These are phyloP conservation scores for Parasarocladium wereldwijsianum DNA, from an alignment of 2,329 filamentous ascomycete species.

Conservation along the genomic window DNA sequence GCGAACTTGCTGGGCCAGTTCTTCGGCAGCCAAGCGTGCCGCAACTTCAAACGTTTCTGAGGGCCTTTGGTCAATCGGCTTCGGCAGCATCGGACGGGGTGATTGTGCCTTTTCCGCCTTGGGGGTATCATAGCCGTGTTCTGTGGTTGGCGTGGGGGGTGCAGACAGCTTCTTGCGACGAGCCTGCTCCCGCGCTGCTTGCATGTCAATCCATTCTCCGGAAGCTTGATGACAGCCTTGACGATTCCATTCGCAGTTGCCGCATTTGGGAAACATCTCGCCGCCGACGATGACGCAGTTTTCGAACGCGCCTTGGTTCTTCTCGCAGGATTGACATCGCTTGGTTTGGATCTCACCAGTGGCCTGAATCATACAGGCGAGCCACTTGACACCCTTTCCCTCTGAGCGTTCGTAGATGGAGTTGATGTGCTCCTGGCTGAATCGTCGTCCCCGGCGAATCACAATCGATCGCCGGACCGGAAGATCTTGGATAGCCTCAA, in stretches of 20 bases:
- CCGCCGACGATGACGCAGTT: constrained; percentile 28
- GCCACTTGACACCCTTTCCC: constrained; percentile 27
- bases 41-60: constrained; percentile 1
- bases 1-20: neutral
- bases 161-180: constrained; percentile 1
- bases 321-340: constrained; percentile 26
- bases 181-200: constrained; percentile 5
- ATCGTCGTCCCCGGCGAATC: constrained; percentile 26
- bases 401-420: constrained; percentile 27
- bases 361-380: constrained; percentile 35
- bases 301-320: constrained; percentile 27
- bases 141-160: constrained; percentile 2
- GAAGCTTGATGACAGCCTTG: constrained; percentile 20
- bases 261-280: constrained; percentile 28
- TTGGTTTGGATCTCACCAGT: constrained; percentile 25
- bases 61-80: constrained; percentile 1
- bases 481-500: constrained; percentile 20
- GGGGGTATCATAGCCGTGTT: neutral
- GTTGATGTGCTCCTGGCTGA: constrained; percentile 22
- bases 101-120: neutral
- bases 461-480: constrained; percentile 24
- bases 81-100: neutral
- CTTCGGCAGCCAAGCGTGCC: neutral
- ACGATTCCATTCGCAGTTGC: constrained; percentile 36
- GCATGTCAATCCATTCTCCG: constrained; percentile 6